phyloP scores from a whole-genome alignment of 352 stramenopile species.

The Nannochloropsis limnetica region DNA sequence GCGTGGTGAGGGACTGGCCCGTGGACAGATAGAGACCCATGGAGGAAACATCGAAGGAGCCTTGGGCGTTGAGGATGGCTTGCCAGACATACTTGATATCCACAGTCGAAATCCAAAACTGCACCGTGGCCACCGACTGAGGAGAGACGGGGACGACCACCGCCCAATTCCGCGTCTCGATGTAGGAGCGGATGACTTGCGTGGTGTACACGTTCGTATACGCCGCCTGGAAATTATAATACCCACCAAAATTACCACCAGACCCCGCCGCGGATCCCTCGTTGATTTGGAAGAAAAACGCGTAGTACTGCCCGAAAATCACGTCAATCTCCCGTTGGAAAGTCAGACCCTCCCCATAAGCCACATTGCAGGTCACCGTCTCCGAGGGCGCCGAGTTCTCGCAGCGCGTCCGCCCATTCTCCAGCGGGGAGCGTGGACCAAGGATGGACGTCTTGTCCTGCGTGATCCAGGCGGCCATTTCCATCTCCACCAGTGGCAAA shows the following conservation, averaged over 20 bases:
- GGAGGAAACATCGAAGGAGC: neutral
- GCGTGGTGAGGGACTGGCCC: neutral
- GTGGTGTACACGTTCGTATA: neutral
- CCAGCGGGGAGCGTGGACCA: neutral
- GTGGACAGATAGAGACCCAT: neutral
- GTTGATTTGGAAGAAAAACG: neutral
- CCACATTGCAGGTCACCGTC: neutral
- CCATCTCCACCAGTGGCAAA: neutral
- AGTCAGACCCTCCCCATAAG: neutral
- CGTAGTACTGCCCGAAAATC: neutral
- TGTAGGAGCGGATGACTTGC: neutral
- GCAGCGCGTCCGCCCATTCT: neutral
- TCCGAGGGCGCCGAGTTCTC: neutral
- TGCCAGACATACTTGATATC: neutral
- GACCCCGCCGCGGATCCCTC: too few relatives aligned
- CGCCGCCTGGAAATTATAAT: neutral
- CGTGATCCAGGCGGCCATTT: neutral
- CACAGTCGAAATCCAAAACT: neutral
- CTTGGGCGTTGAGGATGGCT: neutral
- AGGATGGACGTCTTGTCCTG: constrained; percentile 11
- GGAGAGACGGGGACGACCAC: neutral
- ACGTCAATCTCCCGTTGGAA: neutral
- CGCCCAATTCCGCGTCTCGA: constrained; percentile 17
- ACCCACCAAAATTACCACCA: too few relatives aligned
- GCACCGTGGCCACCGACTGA: neutral